A percentile compares a stretch with the other conserved stretches of the same genome.
Evolutionary conservation across 169 alveolate genomes (phyloP).

Genomic region (Eimeria necatrix): DNA sequence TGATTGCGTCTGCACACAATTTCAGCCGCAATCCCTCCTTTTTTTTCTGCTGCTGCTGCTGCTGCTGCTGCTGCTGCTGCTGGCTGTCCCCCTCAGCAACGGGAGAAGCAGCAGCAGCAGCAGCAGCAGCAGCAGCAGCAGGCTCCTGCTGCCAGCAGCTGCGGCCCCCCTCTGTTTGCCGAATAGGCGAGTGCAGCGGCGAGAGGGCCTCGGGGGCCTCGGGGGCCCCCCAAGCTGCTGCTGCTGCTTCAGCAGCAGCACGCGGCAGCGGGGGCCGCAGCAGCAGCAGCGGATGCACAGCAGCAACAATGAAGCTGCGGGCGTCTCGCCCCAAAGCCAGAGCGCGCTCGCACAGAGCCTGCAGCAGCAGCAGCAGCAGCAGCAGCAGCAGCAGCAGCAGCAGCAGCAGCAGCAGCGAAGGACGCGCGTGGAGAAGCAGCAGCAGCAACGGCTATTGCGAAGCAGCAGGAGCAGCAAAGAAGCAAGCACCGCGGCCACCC

Average conservation of each 20-base stretch:
- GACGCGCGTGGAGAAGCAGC: background rate
- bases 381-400: slow-evolving; percentile 34
- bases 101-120: background rate
- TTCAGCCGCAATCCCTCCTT: background rate
- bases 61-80: background rate
- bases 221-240: slow-evolving; percentile 49
- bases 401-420: slow-evolving; percentile 18
- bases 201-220: slow-evolving; percentile 66
- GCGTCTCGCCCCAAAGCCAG: slow-evolving; percentile 31
- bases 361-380: background rate
- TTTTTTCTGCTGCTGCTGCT: background rate
- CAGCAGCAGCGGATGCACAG: slow-evolving; percentile 19
- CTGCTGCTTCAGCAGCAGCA: background rate
- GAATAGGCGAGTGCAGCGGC: slow-evolving; percentile 24
- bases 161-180: slow-evolving; percentile 5
- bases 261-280: slow-evolving; percentile 11
- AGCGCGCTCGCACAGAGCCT: slow-evolving; percentile 32
- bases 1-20: background rate
- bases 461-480: background rate
- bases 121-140: slow-evolving; percentile 5
- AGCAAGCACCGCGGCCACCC: background rate
- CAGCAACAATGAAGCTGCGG: slow-evolving; percentile 28
- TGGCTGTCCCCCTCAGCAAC: background rate
- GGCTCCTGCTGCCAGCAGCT: background rate
- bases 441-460: background rate